Evolutionary conservation across 129 eudicot species (phyloP).

Genomic region (Centaurea solstitialis): DNA sequence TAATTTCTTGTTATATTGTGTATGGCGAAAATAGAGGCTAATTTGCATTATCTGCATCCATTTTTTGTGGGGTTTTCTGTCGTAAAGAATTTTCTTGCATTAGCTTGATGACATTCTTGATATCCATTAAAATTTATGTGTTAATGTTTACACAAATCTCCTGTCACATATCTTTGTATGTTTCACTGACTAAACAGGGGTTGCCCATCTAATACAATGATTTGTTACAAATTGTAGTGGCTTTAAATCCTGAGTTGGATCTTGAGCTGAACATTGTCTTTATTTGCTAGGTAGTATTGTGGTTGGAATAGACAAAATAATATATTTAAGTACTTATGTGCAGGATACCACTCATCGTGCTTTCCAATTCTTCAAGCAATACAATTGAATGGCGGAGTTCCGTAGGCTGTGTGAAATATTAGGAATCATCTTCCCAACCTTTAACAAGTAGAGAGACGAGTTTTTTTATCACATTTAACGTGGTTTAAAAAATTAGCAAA

Average conservation of each 20-base stretch:
- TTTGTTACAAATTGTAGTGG: no score
- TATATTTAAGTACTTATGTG: background rate
- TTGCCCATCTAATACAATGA: background rate
- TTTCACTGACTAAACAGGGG: background rate
- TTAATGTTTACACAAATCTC: background rate
- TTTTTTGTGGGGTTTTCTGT: no score
- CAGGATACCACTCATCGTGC: constrained; percentile 97
- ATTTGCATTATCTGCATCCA: no score
- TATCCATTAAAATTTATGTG: background rate
- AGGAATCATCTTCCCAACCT: constrained; percentile 93
- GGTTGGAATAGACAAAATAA: background rate
- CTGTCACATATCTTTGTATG: background rate
- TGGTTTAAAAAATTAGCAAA: no score
- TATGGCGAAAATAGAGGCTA: no score
- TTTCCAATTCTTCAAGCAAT: constrained; percentile 94
- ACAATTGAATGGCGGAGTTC: constrained; percentile 86
- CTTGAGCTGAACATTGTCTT: background rate
- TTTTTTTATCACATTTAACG: no score
- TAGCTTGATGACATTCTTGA: background rate
- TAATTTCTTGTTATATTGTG: no score
- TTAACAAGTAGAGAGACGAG: constrained; percentile 88
- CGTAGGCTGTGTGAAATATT: constrained; percentile 92
- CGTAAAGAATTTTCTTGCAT: no score
- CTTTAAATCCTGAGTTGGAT: no score
- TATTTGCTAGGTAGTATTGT: background rate